Evolutionary conservation across 2,329 filamentous ascomycete species (phyloP).

Genomic region (Elsinoe australis): DNA sequence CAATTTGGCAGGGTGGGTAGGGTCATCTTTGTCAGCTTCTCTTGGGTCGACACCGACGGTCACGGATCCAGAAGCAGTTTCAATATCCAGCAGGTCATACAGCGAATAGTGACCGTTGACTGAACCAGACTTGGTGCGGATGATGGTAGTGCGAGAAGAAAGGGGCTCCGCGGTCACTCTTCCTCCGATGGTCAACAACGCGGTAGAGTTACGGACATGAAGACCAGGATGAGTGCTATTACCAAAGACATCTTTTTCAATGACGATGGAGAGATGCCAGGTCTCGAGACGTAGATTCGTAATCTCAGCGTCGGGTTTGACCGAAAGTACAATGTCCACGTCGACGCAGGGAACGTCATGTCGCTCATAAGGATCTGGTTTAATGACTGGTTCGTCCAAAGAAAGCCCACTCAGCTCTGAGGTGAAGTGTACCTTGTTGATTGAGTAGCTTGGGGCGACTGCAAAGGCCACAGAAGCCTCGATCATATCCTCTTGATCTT

Average conservation of each 20-base stretch:
- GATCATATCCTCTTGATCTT: not conserved
- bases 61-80: slow-evolving; percentile 6
- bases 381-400: slow-evolving; percentile 1
- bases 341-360: slow-evolving; percentile 5
- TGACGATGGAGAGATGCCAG: slow-evolving; percentile 1
- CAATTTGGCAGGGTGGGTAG: slow-evolving; percentile 1
- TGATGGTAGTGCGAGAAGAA: not conserved
- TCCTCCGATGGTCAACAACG: not conserved
- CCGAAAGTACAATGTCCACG: slow-evolving; percentile 9
- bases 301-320: not conserved
- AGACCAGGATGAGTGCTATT: slow-evolving; percentile 7
- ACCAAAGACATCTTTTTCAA: not conserved
- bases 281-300: slow-evolving; percentile 3
- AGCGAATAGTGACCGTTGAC: slow-evolving; percentile 8
- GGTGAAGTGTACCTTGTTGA: not conserved
- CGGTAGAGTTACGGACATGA: not conserved
- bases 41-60: slow-evolving; percentile 3
- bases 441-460: slow-evolving; percentile 1
- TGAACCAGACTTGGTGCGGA: slow-evolving; percentile 12
- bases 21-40: slow-evolving; percentile 3
- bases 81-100: slow-evolving; percentile 10
- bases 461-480: slow-evolving; percentile 8
- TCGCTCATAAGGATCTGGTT: slow-evolving; percentile 5
- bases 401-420: not conserved
- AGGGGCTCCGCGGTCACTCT: not conserved